phyloP scores from a whole-genome alignment of 352 stramenopile species.

The Globisporangium paroecandrum region DNA sequence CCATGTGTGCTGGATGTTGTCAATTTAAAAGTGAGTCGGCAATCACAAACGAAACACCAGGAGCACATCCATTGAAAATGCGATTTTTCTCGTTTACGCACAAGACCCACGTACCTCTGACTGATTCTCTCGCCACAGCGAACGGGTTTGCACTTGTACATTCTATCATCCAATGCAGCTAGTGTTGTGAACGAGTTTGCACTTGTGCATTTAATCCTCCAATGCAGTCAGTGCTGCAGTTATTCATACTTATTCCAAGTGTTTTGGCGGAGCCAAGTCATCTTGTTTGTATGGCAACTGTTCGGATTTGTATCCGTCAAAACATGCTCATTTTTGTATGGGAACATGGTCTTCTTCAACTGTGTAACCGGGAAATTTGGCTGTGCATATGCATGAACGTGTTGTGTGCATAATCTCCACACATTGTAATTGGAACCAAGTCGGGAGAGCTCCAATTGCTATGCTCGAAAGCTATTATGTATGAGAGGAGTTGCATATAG shows the following conservation, averaged over 20 bases:
- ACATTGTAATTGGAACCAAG: no score
- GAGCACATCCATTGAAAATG: neutral
- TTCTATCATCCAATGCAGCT: neutral
- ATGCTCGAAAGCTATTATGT: no score
- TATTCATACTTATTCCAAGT: no score
- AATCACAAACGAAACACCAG: slow-evolving; percentile 1
- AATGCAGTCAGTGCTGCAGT: no score
- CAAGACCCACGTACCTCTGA: neutral
- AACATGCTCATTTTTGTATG: neutral
- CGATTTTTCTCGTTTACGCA: slow-evolving; percentile 3
- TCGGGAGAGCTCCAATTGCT: no score
- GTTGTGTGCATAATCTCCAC: no score
- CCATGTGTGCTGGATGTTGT: slow-evolving; percentile 1
- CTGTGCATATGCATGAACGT: neutral
- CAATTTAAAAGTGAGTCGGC: neutral
- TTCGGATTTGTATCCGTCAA: neutral
- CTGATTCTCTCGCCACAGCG: neutral
- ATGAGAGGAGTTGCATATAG: no score
- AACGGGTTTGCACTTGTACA: neutral
- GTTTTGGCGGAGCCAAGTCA: no score
- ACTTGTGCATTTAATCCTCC: no score
- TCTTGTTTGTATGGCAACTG: no score
- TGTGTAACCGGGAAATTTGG: neutral
- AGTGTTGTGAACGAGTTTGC: neutral
- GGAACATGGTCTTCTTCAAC: neutral